phyloP scores from a whole-genome alignment of 331 rosid species.

The Saraca asoca region DNA sequence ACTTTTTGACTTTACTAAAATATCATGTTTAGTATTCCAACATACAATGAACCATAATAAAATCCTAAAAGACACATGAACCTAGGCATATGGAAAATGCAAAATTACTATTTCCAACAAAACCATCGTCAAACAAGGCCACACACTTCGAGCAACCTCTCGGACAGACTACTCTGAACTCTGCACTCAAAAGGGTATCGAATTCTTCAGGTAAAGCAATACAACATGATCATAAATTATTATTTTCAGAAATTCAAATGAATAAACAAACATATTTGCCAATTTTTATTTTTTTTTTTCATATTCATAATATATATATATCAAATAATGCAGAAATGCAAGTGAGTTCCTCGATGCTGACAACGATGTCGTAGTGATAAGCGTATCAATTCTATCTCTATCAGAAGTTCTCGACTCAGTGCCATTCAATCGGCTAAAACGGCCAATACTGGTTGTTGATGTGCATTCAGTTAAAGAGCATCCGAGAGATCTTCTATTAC shows the following conservation, averaged over 20 bases:
- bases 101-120: not conserved
- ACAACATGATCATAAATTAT: no score
- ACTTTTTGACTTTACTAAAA: no score
- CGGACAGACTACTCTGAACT: constrained; percentile 49
- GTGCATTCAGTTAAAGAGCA: constrained; percentile 74
- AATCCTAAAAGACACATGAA: no score
- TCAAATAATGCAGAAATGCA: constrained; percentile 37
- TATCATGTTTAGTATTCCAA: no score
- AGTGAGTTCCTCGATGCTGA: constrained; percentile 43
- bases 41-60: no score
- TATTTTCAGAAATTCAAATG: not conserved
- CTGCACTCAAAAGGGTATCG: constrained; percentile 45
- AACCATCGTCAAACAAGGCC: constrained; percentile 63
- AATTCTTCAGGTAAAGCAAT: constrained; percentile 50
- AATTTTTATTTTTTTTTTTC: no score
- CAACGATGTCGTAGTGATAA: constrained; percentile 54
- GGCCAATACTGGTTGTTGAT: constrained; percentile 55
- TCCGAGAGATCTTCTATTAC: constrained; percentile 51
- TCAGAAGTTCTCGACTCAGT: constrained; percentile 49
- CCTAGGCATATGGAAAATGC: no score
- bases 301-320: no score
- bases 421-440: constrained; percentile 48
- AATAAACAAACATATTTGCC: no score
- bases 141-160: constrained; percentile 52
- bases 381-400: constrained; percentile 61